phyloP scores from a whole-genome alignment of 345 rosid genomes.

The Ailanthus altissimus region DNA sequence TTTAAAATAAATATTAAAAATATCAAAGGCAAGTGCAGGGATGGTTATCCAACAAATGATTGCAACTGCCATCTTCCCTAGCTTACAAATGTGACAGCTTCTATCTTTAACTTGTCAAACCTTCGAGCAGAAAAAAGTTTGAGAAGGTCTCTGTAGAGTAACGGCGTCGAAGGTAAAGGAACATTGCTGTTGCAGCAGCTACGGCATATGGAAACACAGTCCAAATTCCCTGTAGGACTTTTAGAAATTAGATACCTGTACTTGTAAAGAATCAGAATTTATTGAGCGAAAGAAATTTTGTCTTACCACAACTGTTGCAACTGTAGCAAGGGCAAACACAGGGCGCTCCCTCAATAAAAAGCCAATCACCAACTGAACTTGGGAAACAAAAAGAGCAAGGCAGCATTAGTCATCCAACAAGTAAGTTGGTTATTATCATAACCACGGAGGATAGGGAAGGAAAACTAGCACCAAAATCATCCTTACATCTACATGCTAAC shows the following conservation, averaged over 20 bases:
- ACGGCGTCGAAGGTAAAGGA: slow-evolving; percentile 42
- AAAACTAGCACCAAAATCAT: neutral
- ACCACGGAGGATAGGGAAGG: neutral
- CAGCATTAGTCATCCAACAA: slow-evolving; percentile 10
- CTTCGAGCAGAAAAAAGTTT: neutral
- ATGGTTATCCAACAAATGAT: slow-evolving; percentile 25
- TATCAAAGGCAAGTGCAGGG: neutral
- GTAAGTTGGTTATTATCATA: neutral
- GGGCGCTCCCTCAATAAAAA: slow-evolving; percentile 74
- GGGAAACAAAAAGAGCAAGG: slow-evolving; percentile 21
- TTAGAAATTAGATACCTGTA: slow-evolving; percentile 14
- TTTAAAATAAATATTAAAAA: neutral
- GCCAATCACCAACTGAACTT: slow-evolving; percentile 65
- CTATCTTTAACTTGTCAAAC: neutral
- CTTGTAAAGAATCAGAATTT: neutral
- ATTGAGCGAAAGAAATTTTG: neutral
- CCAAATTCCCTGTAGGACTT: slow-evolving; percentile 71
- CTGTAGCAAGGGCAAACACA: slow-evolving; percentile 70
- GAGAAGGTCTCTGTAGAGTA: slow-evolving; percentile 31
- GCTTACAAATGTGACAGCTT: neutral
- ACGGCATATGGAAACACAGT: slow-evolving; percentile 66
- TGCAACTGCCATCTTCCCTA: slow-evolving; percentile 24
- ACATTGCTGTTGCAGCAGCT: slow-evolving; percentile 74
- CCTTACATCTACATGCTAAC: neutral
- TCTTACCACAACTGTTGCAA: slow-evolving; percentile 77